A percentile compares a stretch with the other conserved stretches of the same genome.
phyloP scores from a whole-genome alignment of 495 filamentous ascomycete species.

The Tuber melanosporum region DNA sequence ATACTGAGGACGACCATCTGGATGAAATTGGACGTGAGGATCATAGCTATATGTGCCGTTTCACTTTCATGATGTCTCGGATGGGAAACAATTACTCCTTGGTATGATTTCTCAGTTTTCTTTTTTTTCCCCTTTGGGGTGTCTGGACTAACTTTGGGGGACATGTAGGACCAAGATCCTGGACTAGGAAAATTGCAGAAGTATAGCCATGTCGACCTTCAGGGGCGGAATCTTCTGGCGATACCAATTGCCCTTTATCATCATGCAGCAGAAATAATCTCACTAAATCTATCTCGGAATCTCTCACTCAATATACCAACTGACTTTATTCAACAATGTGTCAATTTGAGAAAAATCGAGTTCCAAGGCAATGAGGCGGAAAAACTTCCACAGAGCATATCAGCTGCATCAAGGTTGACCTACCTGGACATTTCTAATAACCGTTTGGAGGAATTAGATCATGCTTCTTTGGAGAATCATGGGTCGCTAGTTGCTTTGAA shows the following conservation, averaged over 20 bases:
- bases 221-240: constrained; percentile 83
- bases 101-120: constrained; percentile 18
- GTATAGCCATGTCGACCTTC: constrained; percentile 85
- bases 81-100: constrained; percentile 62
- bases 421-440: constrained; percentile 95
- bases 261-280: constrained; percentile 86
- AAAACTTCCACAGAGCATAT: constrained; percentile 75
- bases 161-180: constrained; percentile 59
- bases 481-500: constrained; percentile 80
- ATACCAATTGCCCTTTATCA: constrained; percentile 93
- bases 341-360: constrained; percentile 87
- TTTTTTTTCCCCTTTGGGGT: neutral
- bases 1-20: constrained; percentile 75
- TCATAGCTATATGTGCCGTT: constrained; percentile 91
- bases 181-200: constrained; percentile 76
- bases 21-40: constrained; percentile 97
- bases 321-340: constrained; percentile 93
- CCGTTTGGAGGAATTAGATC: constrained; percentile 73
- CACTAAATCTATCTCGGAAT: constrained; percentile 85
- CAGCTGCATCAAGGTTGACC: constrained; percentile 71
- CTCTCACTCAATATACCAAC: constrained; percentile 86
- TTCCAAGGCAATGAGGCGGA: constrained; percentile 87
- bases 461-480: constrained; percentile 66
- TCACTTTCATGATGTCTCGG: constrained; percentile 83
- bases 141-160: neutral